Percentiles rank a stretch among this genome's conserved stretches.
Conservation (phyloP, 1,284 basidiomycete species). For the Ganoderma resinaceum region DNA sequence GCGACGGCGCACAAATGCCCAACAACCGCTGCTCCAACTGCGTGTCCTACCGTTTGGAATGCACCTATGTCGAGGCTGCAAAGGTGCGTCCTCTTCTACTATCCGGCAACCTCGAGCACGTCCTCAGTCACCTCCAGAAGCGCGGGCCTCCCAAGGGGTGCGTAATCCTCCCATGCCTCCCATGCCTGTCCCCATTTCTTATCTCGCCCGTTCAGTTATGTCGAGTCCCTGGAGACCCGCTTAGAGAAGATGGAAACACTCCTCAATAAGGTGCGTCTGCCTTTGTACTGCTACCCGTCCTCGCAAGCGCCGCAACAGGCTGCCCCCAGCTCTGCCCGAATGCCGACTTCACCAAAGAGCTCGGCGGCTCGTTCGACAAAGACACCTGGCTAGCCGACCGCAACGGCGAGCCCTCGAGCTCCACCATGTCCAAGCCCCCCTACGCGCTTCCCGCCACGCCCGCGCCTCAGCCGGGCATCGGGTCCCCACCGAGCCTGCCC, state of each 20-base stretch:
- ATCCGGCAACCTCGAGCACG: slow-evolving; percentile 1
- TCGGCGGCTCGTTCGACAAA: slow-evolving; percentile 55
- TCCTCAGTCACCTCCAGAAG: slow-evolving; percentile 53
- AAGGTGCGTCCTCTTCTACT: slow-evolving; percentile 54
- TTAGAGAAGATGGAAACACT: slow-evolving; percentile 77
- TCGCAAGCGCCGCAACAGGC: neutral
- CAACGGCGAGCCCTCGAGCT: slow-evolving; percentile 24
- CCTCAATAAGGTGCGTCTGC: slow-evolving; percentile 57
- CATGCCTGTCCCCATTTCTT: neutral
- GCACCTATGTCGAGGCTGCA: slow-evolving; percentile 79
- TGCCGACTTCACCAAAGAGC: slow-evolving; percentile 54
- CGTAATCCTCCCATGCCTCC: slow-evolving; percentile 32
- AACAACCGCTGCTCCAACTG: slow-evolving; percentile 82
- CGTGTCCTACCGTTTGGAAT: slow-evolving; percentile 72
- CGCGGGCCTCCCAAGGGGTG: slow-evolving; percentile 88
- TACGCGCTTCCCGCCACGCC: slow-evolving; percentile 23
- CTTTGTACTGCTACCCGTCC: neutral
- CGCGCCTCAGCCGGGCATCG: slow-evolving; percentile 11
- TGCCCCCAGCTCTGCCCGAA: slow-evolving; percentile 53
- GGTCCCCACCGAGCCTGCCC: slow-evolving; percentile 25
- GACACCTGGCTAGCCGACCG: slow-evolving; percentile 50
- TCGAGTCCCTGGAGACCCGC: slow-evolving; percentile 75
- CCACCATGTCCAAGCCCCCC: slow-evolving; percentile 16
- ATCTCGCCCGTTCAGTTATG: slow-evolving; percentile 52
- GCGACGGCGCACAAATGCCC: slow-evolving; percentile 54